These are phyloP conservation scores for Jasminum sambac DNA, from an alignment of 257 asterid genomes.

Conservation along the genomic window DNA sequence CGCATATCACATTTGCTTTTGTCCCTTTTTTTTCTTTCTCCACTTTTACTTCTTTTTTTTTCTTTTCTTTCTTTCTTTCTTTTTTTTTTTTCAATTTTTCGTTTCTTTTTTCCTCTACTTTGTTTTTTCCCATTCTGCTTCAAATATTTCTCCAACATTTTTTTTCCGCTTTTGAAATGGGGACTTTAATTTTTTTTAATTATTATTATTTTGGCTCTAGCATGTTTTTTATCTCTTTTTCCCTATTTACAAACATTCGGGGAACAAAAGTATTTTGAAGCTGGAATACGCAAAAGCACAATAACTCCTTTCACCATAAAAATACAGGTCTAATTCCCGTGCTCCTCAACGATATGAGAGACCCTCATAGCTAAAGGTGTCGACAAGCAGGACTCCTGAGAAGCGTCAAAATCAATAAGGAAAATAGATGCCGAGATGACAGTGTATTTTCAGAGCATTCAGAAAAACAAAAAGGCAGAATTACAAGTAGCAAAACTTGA, in stretches of 20 bases:
- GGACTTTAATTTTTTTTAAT: conserved; percentile 28
- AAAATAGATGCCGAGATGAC: conserved; percentile 20
- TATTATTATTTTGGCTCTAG: conserved; percentile 15
- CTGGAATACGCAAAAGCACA: conserved; percentile 43
- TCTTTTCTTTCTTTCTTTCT: not conserved
- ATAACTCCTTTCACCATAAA: conserved; percentile 61
- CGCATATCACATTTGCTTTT: conserved; percentile 8
- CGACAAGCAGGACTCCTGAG: conserved; percentile 40
- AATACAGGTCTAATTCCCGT: conserved; percentile 56
- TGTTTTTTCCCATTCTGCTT: conserved; percentile 22
- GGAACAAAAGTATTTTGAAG: conserved; percentile 32
- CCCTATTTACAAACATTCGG: conserved; percentile 32
- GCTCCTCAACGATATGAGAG: conserved; percentile 57
- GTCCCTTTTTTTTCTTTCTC: conserved; percentile 6
- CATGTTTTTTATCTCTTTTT: conserved; percentile 11
- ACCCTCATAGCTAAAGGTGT: conserved; percentile 57
- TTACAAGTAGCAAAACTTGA: conserved; percentile 19
- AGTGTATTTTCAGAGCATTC: conserved; percentile 13
- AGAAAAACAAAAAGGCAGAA: conserved; percentile 20
- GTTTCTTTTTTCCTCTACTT: not conserved
- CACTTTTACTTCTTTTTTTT: conserved; percentile 3
- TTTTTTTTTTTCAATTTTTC: not conserved
- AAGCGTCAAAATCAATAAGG: conserved; percentile 34
- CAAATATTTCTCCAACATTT: not conserved
- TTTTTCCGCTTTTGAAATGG: conserved; percentile 34